Evolutionary conservation across 1,284 basidiomycete species (phyloP), one percentile per base, ranked within the genome.

Genomic region (Sparassis latifolia): DNA sequence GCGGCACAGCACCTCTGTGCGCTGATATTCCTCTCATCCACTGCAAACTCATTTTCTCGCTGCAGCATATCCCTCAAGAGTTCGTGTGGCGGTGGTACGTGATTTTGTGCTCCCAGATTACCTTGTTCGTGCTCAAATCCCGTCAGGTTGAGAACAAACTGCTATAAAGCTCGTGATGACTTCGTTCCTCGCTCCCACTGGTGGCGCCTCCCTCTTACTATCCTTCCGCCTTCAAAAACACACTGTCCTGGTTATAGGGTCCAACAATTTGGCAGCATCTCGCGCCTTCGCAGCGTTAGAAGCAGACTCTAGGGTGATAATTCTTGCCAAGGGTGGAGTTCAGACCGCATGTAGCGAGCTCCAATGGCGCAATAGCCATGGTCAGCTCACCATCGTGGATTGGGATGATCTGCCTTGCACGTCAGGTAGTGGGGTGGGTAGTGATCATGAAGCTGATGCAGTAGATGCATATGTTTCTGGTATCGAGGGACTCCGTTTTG

Each of bases 201-300:
- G 69, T 30, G 90, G 90, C 10, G 89, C 86, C 1, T 89, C 91
- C 2, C 78, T 96, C 5, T 66, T 94, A 3, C 77, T 95, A 30
- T 87, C 90, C 0, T 92, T 94, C 68, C 79, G 76, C 51, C 70
- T 83, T 9, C 71, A 73, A 10, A 62, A 68, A 43, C 76, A 76
- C 48, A 72, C 70, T 0, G 75, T 82, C 20, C 69, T 97, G 35
- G 77, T 97, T 43, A 62, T 96, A 35, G 93, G 94, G 2, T 79
- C 85, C 2, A 82, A 85, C 33, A 62, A 77, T 10, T 77, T 97
- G 1, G 92, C 92, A 0, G 91, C 92, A 0, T 80, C 81, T 29
- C 80, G 94, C 38, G 85, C 88, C 4, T 89, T 89, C 60, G 74
- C 87, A 2, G 84, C 90, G 3, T 77, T 96, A 41, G 92, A 96